phyloP scores from a whole-genome alignment of 2,329 filamentous ascomycete species.

The Hymenoscyphus infarciens region DNA sequence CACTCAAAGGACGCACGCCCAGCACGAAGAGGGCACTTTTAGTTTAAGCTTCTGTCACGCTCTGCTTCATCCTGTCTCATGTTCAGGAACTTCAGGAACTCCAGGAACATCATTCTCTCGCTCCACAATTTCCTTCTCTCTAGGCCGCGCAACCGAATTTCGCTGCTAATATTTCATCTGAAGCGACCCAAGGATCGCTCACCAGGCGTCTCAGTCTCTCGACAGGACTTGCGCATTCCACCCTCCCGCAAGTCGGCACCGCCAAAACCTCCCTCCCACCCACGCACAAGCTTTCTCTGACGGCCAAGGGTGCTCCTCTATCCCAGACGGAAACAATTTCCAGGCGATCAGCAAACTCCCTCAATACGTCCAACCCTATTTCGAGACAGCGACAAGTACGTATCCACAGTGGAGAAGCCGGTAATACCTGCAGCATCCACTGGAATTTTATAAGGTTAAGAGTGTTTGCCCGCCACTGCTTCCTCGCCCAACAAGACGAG shows the following conservation, averaged over 20 bases:
- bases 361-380: not conserved
- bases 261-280: constrained; percentile 9
- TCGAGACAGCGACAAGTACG: constrained; percentile 8
- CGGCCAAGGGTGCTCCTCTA: constrained; percentile 10
- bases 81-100: no score
- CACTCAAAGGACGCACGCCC: not conserved
- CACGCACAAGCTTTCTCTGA: constrained; percentile 22
- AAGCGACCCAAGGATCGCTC: constrained; percentile 30
- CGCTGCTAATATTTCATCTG: constrained; percentile 31
- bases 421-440: constrained; percentile 1
- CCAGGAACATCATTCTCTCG: constrained; percentile 9
- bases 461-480: constrained; percentile 5
- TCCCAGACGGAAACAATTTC: constrained; percentile 14
- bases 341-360: constrained; percentile 7
- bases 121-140: not conserved
- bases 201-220: constrained; percentile 26
- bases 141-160: constrained; percentile 1
- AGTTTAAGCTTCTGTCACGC: constrained; percentile 33
- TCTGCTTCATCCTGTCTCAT: constrained; percentile 31
- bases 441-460: not conserved
- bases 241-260: constrained; percentile 12
- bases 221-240: constrained; percentile 19
- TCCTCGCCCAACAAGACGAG: not conserved
- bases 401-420: constrained; percentile 7
- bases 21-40: not conserved